phyloP scores from a whole-genome alignment of 176 grass and related monocot species.

The Ensete ventricosum region DNA sequence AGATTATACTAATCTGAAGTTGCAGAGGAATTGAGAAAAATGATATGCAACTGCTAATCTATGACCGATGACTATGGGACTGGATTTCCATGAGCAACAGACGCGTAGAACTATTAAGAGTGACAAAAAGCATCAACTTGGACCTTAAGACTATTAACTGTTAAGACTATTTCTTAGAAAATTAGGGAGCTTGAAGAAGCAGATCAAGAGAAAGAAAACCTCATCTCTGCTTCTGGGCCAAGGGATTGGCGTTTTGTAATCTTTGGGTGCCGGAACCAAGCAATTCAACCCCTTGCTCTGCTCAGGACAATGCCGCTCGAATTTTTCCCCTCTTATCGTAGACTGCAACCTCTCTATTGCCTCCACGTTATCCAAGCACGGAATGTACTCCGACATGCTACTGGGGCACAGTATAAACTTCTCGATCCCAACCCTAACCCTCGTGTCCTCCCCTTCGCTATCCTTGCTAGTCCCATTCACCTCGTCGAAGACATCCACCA shows the following conservation, averaged over 20 bases:
- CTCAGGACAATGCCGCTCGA: constrained; percentile 79
- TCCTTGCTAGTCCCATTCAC: constrained; percentile 14
- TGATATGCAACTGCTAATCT: no score
- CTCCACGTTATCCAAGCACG: constrained; percentile 80
- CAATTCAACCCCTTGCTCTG: constrained; percentile 56
- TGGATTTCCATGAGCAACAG: no score
- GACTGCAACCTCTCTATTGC: constrained; percentile 56
- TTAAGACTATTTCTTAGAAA: not conserved
- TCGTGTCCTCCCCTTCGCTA: constrained; percentile 5
- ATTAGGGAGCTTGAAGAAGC: not conserved
- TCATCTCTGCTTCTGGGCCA: constrained; percentile 91
- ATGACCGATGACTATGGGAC: no score
- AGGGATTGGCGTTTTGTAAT: constrained; percentile 66
- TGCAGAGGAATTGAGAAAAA: no score
- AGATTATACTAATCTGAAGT: no score
- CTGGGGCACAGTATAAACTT: constrained; percentile 50
- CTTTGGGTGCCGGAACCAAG: constrained; percentile 58
- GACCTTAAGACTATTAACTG: not conserved
- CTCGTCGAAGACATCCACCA: constrained; percentile 18
- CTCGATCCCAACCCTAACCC: constrained; percentile 21
- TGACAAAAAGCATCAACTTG: no score
- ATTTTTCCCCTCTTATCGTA: constrained; percentile 55
- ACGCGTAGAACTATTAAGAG: no score
- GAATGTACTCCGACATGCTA: constrained; percentile 80
- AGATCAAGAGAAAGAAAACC: constrained; percentile 31